Base-by-base conservation (phyloP, 2,329 filamentous ascomycete genomes). In the Aspergillus fijiensis region DNA sequence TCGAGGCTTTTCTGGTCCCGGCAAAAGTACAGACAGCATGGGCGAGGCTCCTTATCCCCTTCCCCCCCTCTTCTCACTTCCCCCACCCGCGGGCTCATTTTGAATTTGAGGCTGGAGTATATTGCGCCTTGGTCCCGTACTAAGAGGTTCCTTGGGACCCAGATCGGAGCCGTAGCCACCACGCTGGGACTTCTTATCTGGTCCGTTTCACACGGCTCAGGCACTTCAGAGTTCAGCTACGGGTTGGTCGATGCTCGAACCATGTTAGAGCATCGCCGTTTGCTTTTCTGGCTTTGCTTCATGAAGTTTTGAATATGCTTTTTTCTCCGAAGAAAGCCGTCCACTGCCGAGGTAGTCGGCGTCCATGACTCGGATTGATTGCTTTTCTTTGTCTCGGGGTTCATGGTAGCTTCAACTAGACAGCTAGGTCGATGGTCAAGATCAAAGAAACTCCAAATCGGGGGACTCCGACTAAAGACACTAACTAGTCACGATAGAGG, bases 371-470 rank as follows among this genome's bases (percentile, higher is more conserved):
- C 25, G 11, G 19, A 12, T 27, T 31, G 27, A 19, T 14, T 12
- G 45, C 42, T 31, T 55, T 55, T 55, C 53, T 55, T 55, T 55
- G 53, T 55, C 53, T 16, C 39, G 27, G 53, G 12, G 33, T 31
- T 5, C 19, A 29, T 55, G 53, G 42, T 47, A 45, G 45, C 12
- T 29, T 55, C 27, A 29, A 47, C 42, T 55, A 55, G 6, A 7
- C 16, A 9, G 39, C 39, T 45, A 45, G 39, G 10, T 29, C 19
- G 16, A 3, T 19, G 39, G 16, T 45, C 2, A 1, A 45, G 39
- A 16, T 45, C 39, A 45, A 45, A 45, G 39, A 19, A 45, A 16
- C 39, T n/a, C 39, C n/a, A 45, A 19, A 19, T 19, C 39, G 39
- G 39, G 5, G 2, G 39, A 10, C 16, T 2, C 39, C 39, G 16